phyloP scores from a whole-genome alignment of 2,329 filamentous ascomycete species.

The Nemania abortiva region DNA sequence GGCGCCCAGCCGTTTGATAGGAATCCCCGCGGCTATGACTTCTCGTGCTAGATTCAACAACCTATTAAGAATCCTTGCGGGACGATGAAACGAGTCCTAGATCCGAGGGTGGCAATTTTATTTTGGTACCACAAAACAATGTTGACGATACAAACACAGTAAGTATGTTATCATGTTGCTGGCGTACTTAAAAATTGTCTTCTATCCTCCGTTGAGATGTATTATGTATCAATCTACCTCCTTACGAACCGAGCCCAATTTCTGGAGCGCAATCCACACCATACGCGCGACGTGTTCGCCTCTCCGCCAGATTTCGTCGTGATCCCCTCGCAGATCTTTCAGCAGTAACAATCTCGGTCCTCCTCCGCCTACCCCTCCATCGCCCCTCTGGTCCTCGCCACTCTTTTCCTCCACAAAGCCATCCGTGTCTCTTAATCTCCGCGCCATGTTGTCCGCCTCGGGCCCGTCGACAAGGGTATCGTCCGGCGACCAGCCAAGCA shows the following conservation, averaged over 20 bases:
- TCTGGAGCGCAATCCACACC: slow-evolving; percentile 48
- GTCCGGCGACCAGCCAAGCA: slow-evolving; percentile 61
- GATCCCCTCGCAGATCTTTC: slow-evolving; percentile 65
- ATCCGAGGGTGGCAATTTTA: no score
- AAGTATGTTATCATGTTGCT: no score
- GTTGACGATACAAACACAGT: no score
- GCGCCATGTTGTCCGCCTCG: slow-evolving; percentile 70
- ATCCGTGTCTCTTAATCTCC: slow-evolving; percentile 57
- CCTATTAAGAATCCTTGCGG: no score
- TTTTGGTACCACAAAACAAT: no score
- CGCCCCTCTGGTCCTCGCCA: not conserved
- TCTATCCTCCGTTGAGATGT: not conserved
- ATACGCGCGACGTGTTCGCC: slow-evolving; percentile 67
- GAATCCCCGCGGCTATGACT: no score
- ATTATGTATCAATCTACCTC: not conserved
- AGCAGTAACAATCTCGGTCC: slow-evolving; percentile 52
- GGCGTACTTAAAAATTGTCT: no score
- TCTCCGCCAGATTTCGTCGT: slow-evolving; percentile 73
- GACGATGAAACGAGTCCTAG: no score
- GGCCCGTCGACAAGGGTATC: slow-evolving; percentile 66
- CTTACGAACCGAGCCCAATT: slow-evolving; percentile 21
- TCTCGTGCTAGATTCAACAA: no score
- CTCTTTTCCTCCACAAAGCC: slow-evolving; percentile 39
- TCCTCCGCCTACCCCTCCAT: slow-evolving; percentile 33
- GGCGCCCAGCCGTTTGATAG: no score